phyloP scores from a whole-genome alignment of 345 rosid genomes.

The Aurinia saxatilis region DNA sequence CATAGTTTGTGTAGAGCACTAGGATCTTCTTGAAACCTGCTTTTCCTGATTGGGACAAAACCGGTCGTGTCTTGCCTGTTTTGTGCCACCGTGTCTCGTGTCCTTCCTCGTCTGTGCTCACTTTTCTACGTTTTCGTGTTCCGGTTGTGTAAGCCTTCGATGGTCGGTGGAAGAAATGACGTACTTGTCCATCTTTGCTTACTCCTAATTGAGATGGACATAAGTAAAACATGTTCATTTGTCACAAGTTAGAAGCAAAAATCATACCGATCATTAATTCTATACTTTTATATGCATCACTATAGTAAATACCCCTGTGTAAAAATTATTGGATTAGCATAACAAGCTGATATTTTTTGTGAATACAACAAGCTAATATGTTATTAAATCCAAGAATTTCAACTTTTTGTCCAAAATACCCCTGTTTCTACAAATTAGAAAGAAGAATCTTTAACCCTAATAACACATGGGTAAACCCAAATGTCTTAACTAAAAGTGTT shows the following conservation, averaged over 20 bases:
- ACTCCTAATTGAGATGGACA: slow-evolving; percentile 43
- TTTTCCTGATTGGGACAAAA: slow-evolving; percentile 38
- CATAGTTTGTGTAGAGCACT: slow-evolving; percentile 84
- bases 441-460: too few species aligned
- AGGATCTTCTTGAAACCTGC: slow-evolving; percentile 80
- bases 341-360: too few species aligned
- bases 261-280: too few species aligned
- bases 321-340: too few species aligned
- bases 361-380: too few species aligned
- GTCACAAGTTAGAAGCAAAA: background rate
- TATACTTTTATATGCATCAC: too few species aligned
- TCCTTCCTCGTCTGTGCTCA: slow-evolving; percentile 60
- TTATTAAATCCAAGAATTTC: too few species aligned
- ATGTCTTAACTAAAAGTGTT: too few species aligned
- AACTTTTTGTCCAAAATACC: too few species aligned
- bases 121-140: slow-evolving; percentile 77
- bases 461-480: too few species aligned
- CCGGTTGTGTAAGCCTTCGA: slow-evolving; percentile 96
- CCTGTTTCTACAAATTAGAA: too few species aligned
- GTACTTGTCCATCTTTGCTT: slow-evolving; percentile 75
- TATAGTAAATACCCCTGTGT: too few species aligned
- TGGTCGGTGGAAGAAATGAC: slow-evolving; percentile 90
- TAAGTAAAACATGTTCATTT: background rate
- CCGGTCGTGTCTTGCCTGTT: slow-evolving; percentile 85
- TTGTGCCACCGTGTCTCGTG: slow-evolving; percentile 95